Evolutionary conservation across 192 early-diverging fungal genomes (phyloP).

Genomic region (Rhizophagus clarus): DNA sequence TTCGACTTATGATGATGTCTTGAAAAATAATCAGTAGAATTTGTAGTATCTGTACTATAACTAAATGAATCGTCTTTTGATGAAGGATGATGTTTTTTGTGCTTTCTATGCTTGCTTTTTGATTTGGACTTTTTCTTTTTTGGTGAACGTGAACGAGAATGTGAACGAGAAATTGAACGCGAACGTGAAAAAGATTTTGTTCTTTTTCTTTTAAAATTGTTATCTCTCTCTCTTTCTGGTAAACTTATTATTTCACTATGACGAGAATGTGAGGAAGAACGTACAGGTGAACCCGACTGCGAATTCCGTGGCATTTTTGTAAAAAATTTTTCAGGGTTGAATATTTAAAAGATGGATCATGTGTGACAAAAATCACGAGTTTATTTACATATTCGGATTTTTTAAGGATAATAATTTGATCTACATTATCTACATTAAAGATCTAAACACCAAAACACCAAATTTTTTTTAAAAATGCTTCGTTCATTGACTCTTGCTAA

Average conservation of each 20-base stretch:
- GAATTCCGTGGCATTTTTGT: neutral
- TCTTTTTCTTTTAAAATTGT: neutral
- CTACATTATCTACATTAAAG: too few species aligned
- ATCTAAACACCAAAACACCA: too few species aligned
- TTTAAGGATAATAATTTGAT: too few species aligned
- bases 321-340: too few species aligned
- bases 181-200: neutral
- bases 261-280: neutral
- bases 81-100: neutral
- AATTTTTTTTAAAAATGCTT: slow-evolving; percentile 10
- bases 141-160: neutral
- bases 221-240: neutral
- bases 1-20: neutral
- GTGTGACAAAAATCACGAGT: too few species aligned
- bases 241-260: neutral
- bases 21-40: neutral
- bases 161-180: neutral
- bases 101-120: neutral
- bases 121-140: neutral
- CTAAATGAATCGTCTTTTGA: neutral
- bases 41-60: neutral
- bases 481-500: slow-evolving; percentile 4
- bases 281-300: neutral
- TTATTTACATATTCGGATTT: too few species aligned
- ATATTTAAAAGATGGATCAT: too few species aligned